A percentile compares a stretch with the other conserved stretches of the same genome.
Evolutionary conservation across 306 rosid species (phyloP).

Genomic region (Adenanthera pavonina): DNA sequence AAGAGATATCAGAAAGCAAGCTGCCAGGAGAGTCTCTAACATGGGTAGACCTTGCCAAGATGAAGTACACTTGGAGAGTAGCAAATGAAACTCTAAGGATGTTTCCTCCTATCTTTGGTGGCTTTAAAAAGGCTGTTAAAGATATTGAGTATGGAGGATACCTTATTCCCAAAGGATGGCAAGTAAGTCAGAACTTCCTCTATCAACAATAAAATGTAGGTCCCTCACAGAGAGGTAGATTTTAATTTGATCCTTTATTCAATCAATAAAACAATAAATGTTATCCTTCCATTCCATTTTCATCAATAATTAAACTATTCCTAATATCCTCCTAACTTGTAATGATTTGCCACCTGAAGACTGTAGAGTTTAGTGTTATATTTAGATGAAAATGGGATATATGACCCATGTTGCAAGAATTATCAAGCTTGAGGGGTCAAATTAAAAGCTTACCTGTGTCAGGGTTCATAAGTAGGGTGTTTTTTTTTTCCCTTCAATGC

Average conservation of each 20-base stretch:
- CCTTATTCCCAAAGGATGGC: conserved; percentile 89
- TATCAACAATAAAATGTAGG: not conserved
- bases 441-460: not conserved
- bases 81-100: conserved; percentile 73
- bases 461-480: not conserved
- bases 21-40: conserved; percentile 55
- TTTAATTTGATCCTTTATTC: not conserved
- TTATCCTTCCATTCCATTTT: not conserved
- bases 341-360: not conserved
- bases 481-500: not conserved
- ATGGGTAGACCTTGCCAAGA: conserved; percentile 81
- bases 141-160: conserved; percentile 70
- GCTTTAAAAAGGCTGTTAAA: conserved; percentile 57
- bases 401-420: not conserved
- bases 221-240: not conserved
- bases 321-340: not conserved
- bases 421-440: not conserved
- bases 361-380: not conserved
- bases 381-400: not conserved
- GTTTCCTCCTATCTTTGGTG: conserved; percentile 70
- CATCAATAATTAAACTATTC: not conserved
- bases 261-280: too few relatives aligned
- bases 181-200: conserved; percentile 53
- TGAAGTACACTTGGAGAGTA: conserved; percentile 90
- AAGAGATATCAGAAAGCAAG: conserved; percentile 70